Conservation (phyloP, 2,329 filamentous ascomycete genomes). For the Sodiomyces alkalinus region DNA sequence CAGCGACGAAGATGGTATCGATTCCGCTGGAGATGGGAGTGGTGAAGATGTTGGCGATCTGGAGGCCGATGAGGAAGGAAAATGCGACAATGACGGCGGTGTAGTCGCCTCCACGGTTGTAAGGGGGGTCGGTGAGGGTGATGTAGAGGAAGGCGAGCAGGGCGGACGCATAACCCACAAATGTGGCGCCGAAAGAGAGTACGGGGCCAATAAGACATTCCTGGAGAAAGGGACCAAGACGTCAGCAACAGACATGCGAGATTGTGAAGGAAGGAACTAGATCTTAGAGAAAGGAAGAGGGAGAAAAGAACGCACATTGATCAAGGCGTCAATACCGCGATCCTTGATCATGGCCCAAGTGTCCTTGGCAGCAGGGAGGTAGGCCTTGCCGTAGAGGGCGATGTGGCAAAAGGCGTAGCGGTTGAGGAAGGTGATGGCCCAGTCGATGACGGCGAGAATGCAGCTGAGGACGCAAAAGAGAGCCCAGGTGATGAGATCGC, state of each 20-base stretch:
- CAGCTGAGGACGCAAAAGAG: slow-evolving; percentile 65
- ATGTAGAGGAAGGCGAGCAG: slow-evolving; percentile 81
- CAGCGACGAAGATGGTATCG: slow-evolving; percentile 79
- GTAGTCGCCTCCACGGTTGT: slow-evolving; percentile 54
- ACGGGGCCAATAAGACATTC: slow-evolving; percentile 70
- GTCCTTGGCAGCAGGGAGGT: slow-evolving; percentile 74
- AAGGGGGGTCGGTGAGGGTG: slow-evolving; percentile 61
- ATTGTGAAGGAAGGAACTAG: too few relatives aligned
- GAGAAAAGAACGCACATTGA: slow-evolving; percentile 38
- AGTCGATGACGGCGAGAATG: slow-evolving; percentile 63
- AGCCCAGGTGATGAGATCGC: slow-evolving; percentile 51
- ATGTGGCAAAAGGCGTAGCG: slow-evolving; percentile 89
- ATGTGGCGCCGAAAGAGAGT: slow-evolving; percentile 62
- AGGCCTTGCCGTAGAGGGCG: slow-evolving; percentile 79
- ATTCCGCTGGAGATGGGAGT: slow-evolving; percentile 80
- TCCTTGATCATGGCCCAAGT: slow-evolving; percentile 88
- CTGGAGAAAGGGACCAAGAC: slow-evolving; percentile 10
- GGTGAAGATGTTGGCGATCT: slow-evolving; percentile 80
- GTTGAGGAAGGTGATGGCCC: slow-evolving; percentile 81
- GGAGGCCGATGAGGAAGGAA: slow-evolving; percentile 76
- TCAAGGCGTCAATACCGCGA: slow-evolving; percentile 75
- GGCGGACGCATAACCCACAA: slow-evolving; percentile 70
- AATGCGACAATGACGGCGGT: slow-evolving; percentile 72
- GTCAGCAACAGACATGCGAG: neutral
- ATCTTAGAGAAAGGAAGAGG: too few relatives aligned